Evolutionary conservation across 768 basidiomycete genomes (phyloP).

Genomic region (Calocybe indica): DNA sequence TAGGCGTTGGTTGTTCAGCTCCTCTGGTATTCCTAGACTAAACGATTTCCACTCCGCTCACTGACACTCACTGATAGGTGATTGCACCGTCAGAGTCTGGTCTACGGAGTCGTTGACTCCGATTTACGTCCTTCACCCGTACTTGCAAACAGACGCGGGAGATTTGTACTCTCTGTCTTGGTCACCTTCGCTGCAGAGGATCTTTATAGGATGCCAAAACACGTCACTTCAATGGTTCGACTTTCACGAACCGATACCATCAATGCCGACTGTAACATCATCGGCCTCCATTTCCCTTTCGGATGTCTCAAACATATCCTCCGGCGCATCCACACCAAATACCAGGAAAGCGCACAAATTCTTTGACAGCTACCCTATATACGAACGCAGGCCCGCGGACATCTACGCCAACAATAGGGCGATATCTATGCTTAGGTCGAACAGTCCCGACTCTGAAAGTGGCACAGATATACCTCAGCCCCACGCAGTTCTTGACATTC

Average conservation of each 20-base stretch:
- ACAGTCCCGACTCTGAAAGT: slow-evolving; percentile 26
- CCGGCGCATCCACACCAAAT: slow-evolving; percentile 33
- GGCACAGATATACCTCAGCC: slow-evolving; percentile 20
- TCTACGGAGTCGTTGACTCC: slow-evolving; percentile 60
- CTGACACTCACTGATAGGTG: slow-evolving; percentile 42
- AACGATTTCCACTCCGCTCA: background rate
- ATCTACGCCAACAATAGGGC: slow-evolving; percentile 51
- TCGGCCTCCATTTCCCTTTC: slow-evolving; percentile 11
- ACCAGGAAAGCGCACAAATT: slow-evolving; percentile 71
- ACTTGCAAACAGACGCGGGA: slow-evolving; percentile 74
- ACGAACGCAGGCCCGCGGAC: slow-evolving; percentile 63
- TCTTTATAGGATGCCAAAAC: slow-evolving; percentile 90
- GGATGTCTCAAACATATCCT: slow-evolving; percentile 11
- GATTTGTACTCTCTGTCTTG: slow-evolving; percentile 85
- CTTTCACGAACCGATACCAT: slow-evolving; percentile 31
- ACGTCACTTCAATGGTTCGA: slow-evolving; percentile 89
- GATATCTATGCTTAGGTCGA: slow-evolving; percentile 19
- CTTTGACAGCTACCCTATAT: slow-evolving; percentile 84
- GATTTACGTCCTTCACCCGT: slow-evolving; percentile 72
- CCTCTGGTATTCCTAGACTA: slow-evolving; percentile 54
- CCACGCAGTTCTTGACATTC: slow-evolving; percentile 46
- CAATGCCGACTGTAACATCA: slow-evolving; percentile 7
- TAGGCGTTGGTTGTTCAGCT: slow-evolving; percentile 83
- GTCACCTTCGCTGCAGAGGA: slow-evolving; percentile 58
- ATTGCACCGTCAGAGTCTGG: slow-evolving; percentile 90